Conservation (phyloP, 805 yeast genomes). For the Danielozyma ontarioensis region DNA sequence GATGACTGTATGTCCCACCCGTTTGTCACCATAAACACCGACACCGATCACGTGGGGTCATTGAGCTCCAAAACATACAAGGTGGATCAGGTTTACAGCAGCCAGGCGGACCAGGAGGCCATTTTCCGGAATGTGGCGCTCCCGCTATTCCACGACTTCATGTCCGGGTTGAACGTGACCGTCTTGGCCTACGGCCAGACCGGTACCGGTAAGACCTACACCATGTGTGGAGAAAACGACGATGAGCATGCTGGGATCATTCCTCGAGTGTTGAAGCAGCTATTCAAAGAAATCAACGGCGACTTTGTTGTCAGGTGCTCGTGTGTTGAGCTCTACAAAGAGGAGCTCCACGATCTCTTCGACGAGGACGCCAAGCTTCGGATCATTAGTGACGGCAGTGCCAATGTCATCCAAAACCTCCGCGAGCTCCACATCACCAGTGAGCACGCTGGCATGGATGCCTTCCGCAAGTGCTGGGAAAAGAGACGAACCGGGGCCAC, state of each 20-base stretch:
- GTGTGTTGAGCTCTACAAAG: slow-evolving; percentile 82
- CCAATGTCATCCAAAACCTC: slow-evolving; percentile 58
- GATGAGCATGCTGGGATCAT: slow-evolving; percentile 53
- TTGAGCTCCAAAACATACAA: slow-evolving; percentile 48
- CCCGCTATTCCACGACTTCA: slow-evolving; percentile 67
- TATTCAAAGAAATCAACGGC: slow-evolving; percentile 47
- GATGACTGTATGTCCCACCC: slow-evolving; percentile 22
- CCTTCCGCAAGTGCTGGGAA: slow-evolving; percentile 52
- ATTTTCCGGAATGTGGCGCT: slow-evolving; percentile 66
- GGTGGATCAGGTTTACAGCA: slow-evolving; percentile 80
- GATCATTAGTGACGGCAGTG: slow-evolving; percentile 5
- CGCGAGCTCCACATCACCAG: slow-evolving; percentile 54
- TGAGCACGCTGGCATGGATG: slow-evolving; percentile 51
- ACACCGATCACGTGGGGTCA: slow-evolving; percentile 12
- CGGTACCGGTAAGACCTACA: slow-evolving; percentile 82
- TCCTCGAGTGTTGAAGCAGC: slow-evolving; percentile 39
- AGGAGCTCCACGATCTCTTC: slow-evolving; percentile 72
- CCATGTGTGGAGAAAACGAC: slow-evolving; percentile 51
- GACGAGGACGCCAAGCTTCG: slow-evolving; percentile 36
- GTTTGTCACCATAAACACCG: slow-evolving; percentile 14
- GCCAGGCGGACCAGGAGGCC: slow-evolving; percentile 67
- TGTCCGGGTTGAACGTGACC: slow-evolving; percentile 62
- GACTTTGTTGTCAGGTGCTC: slow-evolving; percentile 73
- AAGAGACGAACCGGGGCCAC: slow-evolving; percentile 67
- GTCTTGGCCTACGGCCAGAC: slow-evolving; percentile 80